Evolutionary conservation across 2,329 filamentous ascomycete genomes (phyloP).

Genomic region (Paradendryphiella salina): DNA sequence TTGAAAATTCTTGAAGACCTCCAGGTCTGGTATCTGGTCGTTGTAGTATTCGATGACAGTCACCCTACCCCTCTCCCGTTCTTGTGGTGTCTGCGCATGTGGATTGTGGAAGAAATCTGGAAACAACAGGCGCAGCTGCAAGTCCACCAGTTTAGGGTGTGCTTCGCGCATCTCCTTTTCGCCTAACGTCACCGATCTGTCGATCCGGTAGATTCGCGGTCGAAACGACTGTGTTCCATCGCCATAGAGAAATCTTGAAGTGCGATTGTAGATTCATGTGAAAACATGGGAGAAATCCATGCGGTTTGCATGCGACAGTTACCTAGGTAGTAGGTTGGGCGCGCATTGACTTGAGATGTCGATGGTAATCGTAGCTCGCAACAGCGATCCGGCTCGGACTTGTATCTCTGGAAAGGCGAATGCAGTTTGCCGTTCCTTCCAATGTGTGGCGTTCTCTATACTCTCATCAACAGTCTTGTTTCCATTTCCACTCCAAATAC

Average conservation of each 20-base stretch:
- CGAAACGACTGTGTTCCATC: background rate
- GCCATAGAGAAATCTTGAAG: too few relatives aligned
- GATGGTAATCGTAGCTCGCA: too few relatives aligned
- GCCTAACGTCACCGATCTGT: constrained; percentile 3
- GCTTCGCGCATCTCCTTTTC: constrained; percentile 4
- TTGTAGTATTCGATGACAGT: constrained; percentile 3
- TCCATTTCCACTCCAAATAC: constrained; percentile 89
- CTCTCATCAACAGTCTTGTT: constrained; percentile 59
- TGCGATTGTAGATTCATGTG: too few relatives aligned
- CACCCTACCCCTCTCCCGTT: constrained; percentile 4
- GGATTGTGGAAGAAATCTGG: constrained; percentile 5
- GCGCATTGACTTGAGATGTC: too few relatives aligned
- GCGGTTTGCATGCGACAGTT: too few relatives aligned
- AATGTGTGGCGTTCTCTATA: too few relatives aligned
- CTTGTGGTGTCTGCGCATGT: background rate
- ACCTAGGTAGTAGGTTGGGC: too few relatives aligned
- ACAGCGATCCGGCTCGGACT: too few relatives aligned
- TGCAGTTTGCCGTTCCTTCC: too few relatives aligned
- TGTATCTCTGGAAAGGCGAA: too few relatives aligned
- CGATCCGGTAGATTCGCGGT: background rate
- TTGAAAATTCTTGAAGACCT: constrained; percentile 1
- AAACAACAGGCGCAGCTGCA: background rate
- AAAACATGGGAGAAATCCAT: too few relatives aligned
- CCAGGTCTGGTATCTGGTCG: background rate
- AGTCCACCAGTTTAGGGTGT: constrained; percentile 1